Evolutionary conservation across 2,329 filamentous ascomycete species (phyloP), one percentile per base, ranked within the genome.

Genomic region (Endoconidiophora polonica): DNA sequence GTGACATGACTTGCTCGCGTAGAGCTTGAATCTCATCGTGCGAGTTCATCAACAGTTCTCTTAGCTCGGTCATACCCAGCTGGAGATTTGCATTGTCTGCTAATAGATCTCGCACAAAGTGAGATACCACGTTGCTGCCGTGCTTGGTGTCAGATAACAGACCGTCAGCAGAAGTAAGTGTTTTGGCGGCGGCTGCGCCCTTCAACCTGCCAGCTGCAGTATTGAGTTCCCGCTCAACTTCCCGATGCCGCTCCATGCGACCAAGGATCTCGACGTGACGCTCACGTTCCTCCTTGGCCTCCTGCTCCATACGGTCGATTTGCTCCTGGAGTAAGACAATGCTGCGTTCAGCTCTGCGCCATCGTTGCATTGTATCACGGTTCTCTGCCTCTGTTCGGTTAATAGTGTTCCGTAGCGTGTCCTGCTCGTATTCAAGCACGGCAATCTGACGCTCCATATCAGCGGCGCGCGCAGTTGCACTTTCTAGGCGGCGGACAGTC

Each of bases 11-110:
- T 62, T 94, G 85, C 54, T 94, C 85, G 23, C 90, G 74, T 18
- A 98, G 66, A 41, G 75, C 76, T 61, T 94, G 86, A 2, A 96
- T 91, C 65, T 98, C 90, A 58, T 94, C 85, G 59, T 96, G 94
- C 2, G 90, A 94, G 61, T 77, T 87, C 59, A 86, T 75, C 20
- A 98, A 72, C 78, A 98, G 81, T 61, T 94, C 88, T 16, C 88
- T 76, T 44, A 98, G 68, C 66, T 98, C 91, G 48, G 88, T 77
- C 53, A 96, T 93, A 14, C 87, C 87, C 55, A 91, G 74, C 62
- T 98, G 91, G 42, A 98, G 68, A 57, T 86, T 94, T 7, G 88
- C 86, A 60, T 98, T 98, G 63, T 98, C 91, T 59, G 94, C 82
- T 16, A 98, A 70, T 50, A 98, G 84, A 62, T 96, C 91, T 57